These are phyloP conservation scores for Clavulina sp. DNA, from an alignment of 768 basidiomycete species.

Conservation along the genomic window DNA sequence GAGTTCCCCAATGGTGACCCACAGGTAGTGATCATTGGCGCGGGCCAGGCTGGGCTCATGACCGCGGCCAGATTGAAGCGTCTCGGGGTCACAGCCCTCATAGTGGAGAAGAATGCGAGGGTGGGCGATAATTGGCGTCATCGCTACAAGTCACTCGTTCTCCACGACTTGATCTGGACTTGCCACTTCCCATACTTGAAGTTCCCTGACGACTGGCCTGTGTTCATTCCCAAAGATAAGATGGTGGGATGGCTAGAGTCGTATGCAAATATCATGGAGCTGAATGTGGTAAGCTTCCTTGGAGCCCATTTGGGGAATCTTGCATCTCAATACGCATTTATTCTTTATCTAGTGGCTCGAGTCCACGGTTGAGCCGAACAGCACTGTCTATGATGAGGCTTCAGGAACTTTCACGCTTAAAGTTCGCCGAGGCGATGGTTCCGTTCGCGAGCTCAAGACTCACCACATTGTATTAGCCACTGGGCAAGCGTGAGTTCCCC, in stretches of 20 bases:
- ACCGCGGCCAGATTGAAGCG: conserved; percentile 19
- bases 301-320: neutral
- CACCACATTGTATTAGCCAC: neutral
- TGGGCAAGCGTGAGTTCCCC: neutral
- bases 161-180: conserved; percentile 13
- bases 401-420: neutral
- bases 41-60: conserved; percentile 20
- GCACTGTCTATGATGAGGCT: neutral
- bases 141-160: conserved; percentile 17
- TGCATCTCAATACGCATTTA: neutral
- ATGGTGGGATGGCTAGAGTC: conserved; percentile 7
- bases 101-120: conserved; percentile 19
- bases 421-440: neutral
- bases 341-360: neutral
- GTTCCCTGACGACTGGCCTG: conserved; percentile 7
- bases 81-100: conserved; percentile 18
- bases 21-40: conserved; percentile 17
- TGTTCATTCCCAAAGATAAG: conserved; percentile 3
- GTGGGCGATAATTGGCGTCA: conserved; percentile 13
- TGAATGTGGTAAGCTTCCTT: conserved; percentile 2
- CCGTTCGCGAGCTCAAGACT: neutral
- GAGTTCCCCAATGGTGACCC: neutral
- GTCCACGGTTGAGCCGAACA: neutral
- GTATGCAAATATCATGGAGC: conserved; percentile 6
- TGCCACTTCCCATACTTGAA: neutral